phyloP scores from a whole-genome alignment of 2,329 filamentous ascomycete species.

The Xylariaceae sp. region DNA sequence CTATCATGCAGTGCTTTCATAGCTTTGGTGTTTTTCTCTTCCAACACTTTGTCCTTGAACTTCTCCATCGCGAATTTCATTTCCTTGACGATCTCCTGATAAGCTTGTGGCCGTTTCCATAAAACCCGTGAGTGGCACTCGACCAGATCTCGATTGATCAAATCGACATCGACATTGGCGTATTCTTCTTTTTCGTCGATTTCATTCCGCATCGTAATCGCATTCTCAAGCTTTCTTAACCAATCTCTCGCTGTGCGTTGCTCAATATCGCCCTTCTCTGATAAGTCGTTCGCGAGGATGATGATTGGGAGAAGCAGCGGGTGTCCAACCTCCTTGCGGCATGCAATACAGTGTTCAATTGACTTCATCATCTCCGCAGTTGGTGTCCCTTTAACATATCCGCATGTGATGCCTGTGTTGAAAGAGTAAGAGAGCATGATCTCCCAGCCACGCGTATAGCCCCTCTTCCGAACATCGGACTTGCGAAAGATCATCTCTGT shows the following conservation, averaged over 20 bases:
- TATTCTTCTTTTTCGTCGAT: constrained; percentile 54
- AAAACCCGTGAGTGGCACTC: constrained; percentile 61
- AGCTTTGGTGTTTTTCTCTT: constrained; percentile 15
- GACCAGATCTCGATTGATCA: constrained; percentile 58
- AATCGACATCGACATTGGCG: constrained; percentile 53
- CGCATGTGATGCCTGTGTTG: constrained; percentile 51
- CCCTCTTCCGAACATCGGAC: constrained; percentile 63
- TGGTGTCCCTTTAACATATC: constrained; percentile 58
- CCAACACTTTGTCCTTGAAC: constrained; percentile 34
- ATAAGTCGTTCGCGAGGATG: constrained; percentile 56
- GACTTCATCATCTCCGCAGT: constrained; percentile 50
- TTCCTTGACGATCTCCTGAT: constrained; percentile 49
- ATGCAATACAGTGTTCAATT: constrained; percentile 48
- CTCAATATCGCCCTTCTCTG: constrained; percentile 53
- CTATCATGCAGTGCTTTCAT: constrained; percentile 42
- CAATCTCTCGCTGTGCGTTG: constrained; percentile 61
- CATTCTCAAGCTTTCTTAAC: constrained; percentile 58
- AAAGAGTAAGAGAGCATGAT: constrained; percentile 58
- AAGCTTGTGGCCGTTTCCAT: constrained; percentile 61
- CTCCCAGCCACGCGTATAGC: constrained; percentile 61
- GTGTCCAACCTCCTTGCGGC: constrained; percentile 49
- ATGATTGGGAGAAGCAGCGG: constrained; percentile 57
- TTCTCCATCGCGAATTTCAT: constrained; percentile 45
- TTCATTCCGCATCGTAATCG: constrained; percentile 57
- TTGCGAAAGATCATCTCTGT: constrained; percentile 60